Evolutionary conservation across 306 rosid genomes (phyloP), one percentile per base, ranked within the genome.

Genomic region (Arachis stenosperma): DNA sequence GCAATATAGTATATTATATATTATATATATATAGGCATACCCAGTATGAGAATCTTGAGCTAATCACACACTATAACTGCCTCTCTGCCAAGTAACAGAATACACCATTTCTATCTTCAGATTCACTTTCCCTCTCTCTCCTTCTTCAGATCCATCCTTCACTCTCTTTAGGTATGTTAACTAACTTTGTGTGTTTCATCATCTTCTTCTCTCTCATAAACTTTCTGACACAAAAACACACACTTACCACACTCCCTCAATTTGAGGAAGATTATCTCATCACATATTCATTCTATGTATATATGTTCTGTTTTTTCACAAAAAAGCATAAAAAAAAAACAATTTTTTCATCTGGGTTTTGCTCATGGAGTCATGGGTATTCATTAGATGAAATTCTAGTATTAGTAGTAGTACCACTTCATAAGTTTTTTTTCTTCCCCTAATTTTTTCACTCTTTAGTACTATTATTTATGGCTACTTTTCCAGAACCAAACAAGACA

Each of bases 401-500:
- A 33, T 2, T 33, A 33, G 4, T 33, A 2, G 37, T 22, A 33
- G 37, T 33, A 33, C 37, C 37, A 2, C 6, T 2, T 0, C 57
- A 52, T 52, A 52, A n/a, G 0, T 9, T 50, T 13, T 13, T 50
- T 50, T 13, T 50, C 7, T 50, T 50, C 37, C 3, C 37, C 4
- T 50, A 11, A 0, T 50, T 12, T 50, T 50, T 50, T 4, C 15
- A 9, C 57, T 22, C 57, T 52, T 52, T 52, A n/a, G 9, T 22
- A 14, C 15, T 52, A n/a, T 14, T 52, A 3, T 52, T 4, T 2
- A 0, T 3, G 6, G 55, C 55, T 50, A 13, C 15, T 50, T 57
- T 29, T 7, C 57, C 22, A 39, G 37, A 61, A 69, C 64, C 75
- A 62, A 75, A 75, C 75, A 17, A 29, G 56, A 65, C 43, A 48